These are phyloP conservation scores for Phytophthora palmivora DNA, from an alignment of 352 stramenopile genomes.

Conservation along the genomic window DNA sequence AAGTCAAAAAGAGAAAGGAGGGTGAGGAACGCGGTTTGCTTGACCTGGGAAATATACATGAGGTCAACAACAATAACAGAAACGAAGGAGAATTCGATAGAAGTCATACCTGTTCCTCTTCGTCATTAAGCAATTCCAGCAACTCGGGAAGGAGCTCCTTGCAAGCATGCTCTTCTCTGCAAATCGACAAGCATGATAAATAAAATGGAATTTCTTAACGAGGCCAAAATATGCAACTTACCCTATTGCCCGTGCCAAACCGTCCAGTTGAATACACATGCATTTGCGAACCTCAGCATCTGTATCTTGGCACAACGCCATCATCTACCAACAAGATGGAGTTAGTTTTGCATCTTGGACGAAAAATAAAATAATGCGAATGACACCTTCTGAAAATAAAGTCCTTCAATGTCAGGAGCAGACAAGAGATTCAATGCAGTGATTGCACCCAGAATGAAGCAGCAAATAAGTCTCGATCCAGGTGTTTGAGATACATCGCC, in stretches of 20 bases:
- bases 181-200: neutral
- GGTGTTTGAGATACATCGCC: slow-evolving; percentile 82
- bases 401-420: slow-evolving; percentile 75
- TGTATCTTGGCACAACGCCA: slow-evolving; percentile 85
- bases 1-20: slow-evolving; percentile 81
- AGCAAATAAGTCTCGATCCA: slow-evolving; percentile 82
- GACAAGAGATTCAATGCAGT: slow-evolving; percentile 76
- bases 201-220: neutral
- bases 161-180: slow-evolving; percentile 69
- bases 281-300: slow-evolving; percentile 83
- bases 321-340: slow-evolving; percentile 58
- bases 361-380: neutral
- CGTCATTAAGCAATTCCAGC: slow-evolving; percentile 80
- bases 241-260: slow-evolving; percentile 71
- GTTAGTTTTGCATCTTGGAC: neutral
- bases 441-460: slow-evolving; percentile 71
- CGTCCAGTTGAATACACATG: slow-evolving; percentile 87
- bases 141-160: slow-evolving; percentile 75
- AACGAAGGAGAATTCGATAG: neutral
- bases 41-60: slow-evolving; percentile 51
- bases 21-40: slow-evolving; percentile 76
- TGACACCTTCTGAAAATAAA: slow-evolving; percentile 85
- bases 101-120: slow-evolving; percentile 70
- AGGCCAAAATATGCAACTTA: slow-evolving; percentile 30
- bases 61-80: neutral